These are phyloP conservation scores for Leccinum disarticulatum DNA, from an alignment of 768 basidiomycete species.

Conservation along the genomic window DNA sequence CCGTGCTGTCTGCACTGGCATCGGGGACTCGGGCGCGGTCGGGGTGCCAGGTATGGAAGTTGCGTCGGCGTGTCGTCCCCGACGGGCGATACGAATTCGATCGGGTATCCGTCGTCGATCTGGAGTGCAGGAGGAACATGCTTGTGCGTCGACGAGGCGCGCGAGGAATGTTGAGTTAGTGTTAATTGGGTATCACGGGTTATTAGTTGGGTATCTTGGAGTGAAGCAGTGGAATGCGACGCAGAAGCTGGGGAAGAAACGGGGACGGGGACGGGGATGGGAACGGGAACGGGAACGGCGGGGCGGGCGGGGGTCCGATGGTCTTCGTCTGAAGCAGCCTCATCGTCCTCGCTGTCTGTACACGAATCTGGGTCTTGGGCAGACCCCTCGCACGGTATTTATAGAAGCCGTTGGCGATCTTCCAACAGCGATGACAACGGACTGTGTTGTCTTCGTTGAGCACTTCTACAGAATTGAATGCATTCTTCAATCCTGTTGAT, in stretches of 20 bases:
- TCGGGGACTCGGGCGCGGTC: conserved; percentile 43
- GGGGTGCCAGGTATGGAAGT: conserved; percentile 48
- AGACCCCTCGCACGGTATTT: conserved; percentile 28
- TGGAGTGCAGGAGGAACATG: conserved; percentile 31
- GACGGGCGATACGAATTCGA: conserved; percentile 17
- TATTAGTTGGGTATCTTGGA: conserved; percentile 32
- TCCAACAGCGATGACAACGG: conserved; percentile 93
- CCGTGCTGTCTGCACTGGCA: conserved; percentile 19
- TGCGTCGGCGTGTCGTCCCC: conserved; percentile 29
- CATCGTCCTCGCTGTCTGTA: conserved; percentile 35
- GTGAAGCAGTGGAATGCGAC: conserved; percentile 39
- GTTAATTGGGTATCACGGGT: conserved; percentile 24
- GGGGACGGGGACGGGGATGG: too few species aligned
- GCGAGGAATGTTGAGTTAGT: conserved; percentile 9
- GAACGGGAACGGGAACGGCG: too few species aligned
- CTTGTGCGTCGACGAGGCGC: conserved; percentile 15
- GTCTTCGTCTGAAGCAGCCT: conserved; percentile 23
- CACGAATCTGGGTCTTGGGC: conserved; percentile 30
- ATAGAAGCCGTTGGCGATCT: conserved; percentile 72
- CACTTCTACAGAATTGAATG: conserved; percentile 90
- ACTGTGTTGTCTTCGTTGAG: conserved; percentile 97
- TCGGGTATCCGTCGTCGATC: conserved; percentile 22
- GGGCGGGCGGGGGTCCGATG: conserved; percentile 23
- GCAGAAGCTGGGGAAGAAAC: conserved; percentile 21
- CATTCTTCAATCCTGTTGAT: conserved; percentile 59